Conservation (phyloP, 2,329 filamentous ascomycete species). For the Fusarium vanettenii region DNA sequence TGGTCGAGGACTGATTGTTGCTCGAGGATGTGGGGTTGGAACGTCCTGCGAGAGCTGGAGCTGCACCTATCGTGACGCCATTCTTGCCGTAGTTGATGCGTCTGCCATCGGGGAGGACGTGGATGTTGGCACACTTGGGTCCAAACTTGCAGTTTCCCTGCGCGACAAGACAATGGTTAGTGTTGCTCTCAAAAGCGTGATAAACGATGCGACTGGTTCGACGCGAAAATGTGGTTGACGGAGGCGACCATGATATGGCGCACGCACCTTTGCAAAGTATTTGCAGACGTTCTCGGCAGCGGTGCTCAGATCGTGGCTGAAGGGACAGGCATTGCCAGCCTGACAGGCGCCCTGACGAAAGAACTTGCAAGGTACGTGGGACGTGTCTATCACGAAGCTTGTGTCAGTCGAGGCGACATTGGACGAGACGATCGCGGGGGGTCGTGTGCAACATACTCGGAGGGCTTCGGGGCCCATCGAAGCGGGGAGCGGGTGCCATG, state of each 20-base stretch:
- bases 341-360: constrained; percentile 96
- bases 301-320: constrained; percentile 90
- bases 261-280: constrained; percentile 93
- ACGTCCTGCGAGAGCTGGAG: constrained; percentile 72
- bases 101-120: constrained; percentile 92
- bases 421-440: constrained; percentile 34
- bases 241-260: constrained; percentile 35
- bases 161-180: constrained; percentile 32
- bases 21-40: constrained; percentile 60
- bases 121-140: constrained; percentile 95
- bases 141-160: constrained; percentile 99
- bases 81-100: constrained; percentile 85
- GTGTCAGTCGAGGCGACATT: constrained; percentile 39
- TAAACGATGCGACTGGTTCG: constrained; percentile 20
- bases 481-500: constrained; percentile 54
- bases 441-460: constrained; percentile 61
- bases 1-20: constrained; percentile 71
- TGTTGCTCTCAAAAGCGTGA: background rate
- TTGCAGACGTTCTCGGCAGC: constrained; percentile 94
- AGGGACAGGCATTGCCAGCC: constrained; percentile 94
- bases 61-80: constrained; percentile 72
- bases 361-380: constrained; percentile 99
- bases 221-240: constrained; percentile 4
- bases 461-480: constrained; percentile 72
- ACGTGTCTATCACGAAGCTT: constrained; percentile 74